Conservation (phyloP, 495 filamentous ascomycete species). For the Neurospora africana region DNA sequence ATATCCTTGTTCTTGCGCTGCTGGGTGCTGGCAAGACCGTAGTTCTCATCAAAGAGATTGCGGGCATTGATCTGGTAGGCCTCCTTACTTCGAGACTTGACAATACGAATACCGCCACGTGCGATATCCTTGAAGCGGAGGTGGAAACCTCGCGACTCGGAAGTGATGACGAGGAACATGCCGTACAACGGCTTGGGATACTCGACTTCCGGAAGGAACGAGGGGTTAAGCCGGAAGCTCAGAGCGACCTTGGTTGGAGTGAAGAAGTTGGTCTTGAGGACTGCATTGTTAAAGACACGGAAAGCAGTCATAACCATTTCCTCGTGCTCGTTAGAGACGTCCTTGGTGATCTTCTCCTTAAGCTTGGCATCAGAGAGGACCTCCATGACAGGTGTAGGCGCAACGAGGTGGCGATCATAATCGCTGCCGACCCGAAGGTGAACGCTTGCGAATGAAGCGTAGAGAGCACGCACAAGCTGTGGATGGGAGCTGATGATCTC, state of each 20-base stretch:
- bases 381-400: slow-evolving; percentile 52
- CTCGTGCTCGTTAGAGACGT: slow-evolving; percentile 85
- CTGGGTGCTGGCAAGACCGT: slow-evolving; percentile 94
- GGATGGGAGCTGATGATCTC: slow-evolving; percentile 94
- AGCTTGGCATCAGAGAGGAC: slow-evolving; percentile 71
- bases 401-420: slow-evolving; percentile 65
- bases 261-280: slow-evolving; percentile 98
- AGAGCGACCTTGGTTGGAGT: slow-evolving; percentile 97
- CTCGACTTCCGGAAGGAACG: slow-evolving; percentile 80
- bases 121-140: slow-evolving; percentile 95
- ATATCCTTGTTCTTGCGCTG: slow-evolving; percentile 99
- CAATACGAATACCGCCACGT: slow-evolving; percentile 93
- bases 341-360: slow-evolving; percentile 69
- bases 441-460: slow-evolving; percentile 77
- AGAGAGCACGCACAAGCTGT: slow-evolving; percentile 74
- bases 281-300: slow-evolving; percentile 79
- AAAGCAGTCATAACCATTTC: slow-evolving; percentile 98
- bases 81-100: slow-evolving; percentile 92
- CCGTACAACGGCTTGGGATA: slow-evolving; percentile 91
- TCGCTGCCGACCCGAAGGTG: slow-evolving; percentile 77
- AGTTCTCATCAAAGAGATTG: slow-evolving; percentile 95
- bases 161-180: slow-evolving; percentile 97
- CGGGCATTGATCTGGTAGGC: slow-evolving; percentile 93
- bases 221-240: slow-evolving; percentile 86
- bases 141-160: slow-evolving; percentile 95